Percentiles rank a stretch among this genome's conserved stretches.
Conservation (phyloP, 163 green algal genomes). For the Scenedesmus sp. region DNA sequence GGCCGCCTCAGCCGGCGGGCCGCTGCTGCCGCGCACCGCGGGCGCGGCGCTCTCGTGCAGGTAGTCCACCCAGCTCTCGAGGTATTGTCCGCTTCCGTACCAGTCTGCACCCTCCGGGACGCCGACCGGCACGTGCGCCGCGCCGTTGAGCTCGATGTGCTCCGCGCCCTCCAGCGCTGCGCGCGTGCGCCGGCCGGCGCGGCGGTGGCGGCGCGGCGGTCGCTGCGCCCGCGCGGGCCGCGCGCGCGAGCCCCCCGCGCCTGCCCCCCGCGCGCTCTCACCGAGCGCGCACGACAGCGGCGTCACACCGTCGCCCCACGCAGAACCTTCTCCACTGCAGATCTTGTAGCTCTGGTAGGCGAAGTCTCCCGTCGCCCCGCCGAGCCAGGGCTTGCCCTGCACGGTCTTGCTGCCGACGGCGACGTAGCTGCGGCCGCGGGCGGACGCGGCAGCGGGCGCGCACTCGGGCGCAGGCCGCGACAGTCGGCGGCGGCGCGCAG, state of each 20-base stretch:
- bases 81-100: conserved; percentile 47
- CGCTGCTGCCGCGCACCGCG: too few relatives aligned
- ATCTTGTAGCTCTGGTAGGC: conserved; percentile 57
- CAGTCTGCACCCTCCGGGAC: conserved; percentile 1
- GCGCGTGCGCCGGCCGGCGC: neutral
- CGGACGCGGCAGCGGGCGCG: neutral
- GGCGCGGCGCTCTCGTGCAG: too few relatives aligned
- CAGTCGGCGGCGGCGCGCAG: neutral
- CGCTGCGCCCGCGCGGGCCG: neutral
- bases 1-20: too few relatives aligned
- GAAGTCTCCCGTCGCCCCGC: conserved; percentile 44
- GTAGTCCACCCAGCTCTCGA: conserved; percentile 44
- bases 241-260: neutral
- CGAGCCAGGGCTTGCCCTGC: conserved; percentile 38
- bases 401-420: conserved; percentile 52
- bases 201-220: neutral
- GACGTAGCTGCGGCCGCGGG: conserved; percentile 43
- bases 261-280: neutral
- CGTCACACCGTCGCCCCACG: conserved; percentile 53
- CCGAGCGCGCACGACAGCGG: conserved; percentile 51
- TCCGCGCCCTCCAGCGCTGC: conserved; percentile 49
- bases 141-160: conserved; percentile 47
- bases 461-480: neutral
- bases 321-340: conserved; percentile 41
- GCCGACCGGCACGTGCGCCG: conserved; percentile 40